Evolutionary conservation across 1,284 basidiomycete genomes (phyloP), one percentile per base, ranked within the genome.

Genomic region (Tilletia setariae): DNA sequence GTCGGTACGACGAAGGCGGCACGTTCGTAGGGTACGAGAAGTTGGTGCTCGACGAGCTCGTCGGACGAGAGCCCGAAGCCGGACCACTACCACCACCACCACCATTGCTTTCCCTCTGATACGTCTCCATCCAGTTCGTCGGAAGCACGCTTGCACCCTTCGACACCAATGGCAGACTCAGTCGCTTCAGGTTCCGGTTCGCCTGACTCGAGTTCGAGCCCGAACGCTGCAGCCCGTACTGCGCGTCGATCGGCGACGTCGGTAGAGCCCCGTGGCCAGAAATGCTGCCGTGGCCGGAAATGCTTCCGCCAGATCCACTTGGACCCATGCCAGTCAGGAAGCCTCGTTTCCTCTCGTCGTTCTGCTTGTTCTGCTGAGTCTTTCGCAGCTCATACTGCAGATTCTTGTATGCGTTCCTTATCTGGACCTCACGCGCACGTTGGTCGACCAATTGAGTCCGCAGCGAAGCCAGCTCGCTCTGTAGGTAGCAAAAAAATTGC

Each of bases 341-440:
- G 21, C 70, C 63, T 1, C 75, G 64, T 3, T 72, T 66, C 0
- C 74, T 71, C 25, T 77, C 71, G 15, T 61, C 56, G 19, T 49
- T 21, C 44, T 72, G 47, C 40, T 59, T 35, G 6, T 46, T 65
- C 16, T 35, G 56, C 47, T 76, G 75, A 2, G 68, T 65, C 56
- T 74, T 74, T 8, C 77, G 73, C 42, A 78, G 67, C 61, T 79
- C 76, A 43, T 78, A 76, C 21, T 76, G 76, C 7, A 77, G 49
- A 43, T 70, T 70, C 53, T 72, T 66, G 71, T 79, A 79, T 0
- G 77, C 77, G 15, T 64, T 71, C 9, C 75, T 69, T 65, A 79
- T 79, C 63, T 75, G 75, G 30, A 68, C 67, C 51, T 79, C 77
- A 7, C 77, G 51, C 2, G 70, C 42, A 25, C 72, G 68, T 43